Conservation (phyloP, 2,329 filamentous ascomycete species). For the Ceratocystis harringtonii region DNA sequence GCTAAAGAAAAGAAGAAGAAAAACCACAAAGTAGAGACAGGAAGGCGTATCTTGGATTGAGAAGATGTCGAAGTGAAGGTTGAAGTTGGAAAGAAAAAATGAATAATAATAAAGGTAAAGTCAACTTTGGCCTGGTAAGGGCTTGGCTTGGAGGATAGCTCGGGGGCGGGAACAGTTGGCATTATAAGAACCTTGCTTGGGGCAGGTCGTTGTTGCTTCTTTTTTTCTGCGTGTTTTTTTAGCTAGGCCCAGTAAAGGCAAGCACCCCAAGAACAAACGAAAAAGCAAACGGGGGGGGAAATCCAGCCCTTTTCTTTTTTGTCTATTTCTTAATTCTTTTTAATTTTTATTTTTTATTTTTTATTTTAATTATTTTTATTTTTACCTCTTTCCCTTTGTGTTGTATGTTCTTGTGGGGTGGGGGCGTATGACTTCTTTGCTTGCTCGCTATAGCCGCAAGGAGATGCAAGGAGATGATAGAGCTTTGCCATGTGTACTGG, state of each 20-base stretch:
- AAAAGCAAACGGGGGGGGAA: background rate
- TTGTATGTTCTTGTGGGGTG: constrained; percentile 1
- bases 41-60: background rate
- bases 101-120: background rate
- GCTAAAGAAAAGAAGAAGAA: background rate
- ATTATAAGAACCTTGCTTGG: background rate
- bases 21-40: background rate
- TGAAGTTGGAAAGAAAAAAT: background rate
- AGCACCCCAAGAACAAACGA: background rate
- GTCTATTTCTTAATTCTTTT: background rate
- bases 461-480: background rate
- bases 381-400: background rate
- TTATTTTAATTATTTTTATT: background rate
- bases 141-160: background rate
- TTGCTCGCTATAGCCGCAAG: background rate
- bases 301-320: background rate
- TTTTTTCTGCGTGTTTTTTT: background rate
- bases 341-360: background rate
- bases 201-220: background rate
- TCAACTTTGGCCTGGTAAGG: background rate
- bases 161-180: background rate
- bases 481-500: background rate
- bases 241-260: background rate
- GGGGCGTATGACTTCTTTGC: background rate
- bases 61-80: background rate